Evolutionary conservation across 2,329 filamentous ascomycete species (phyloP), one percentile per base, ranked within the genome.

Genomic region (Colletotrichum lentis): DNA sequence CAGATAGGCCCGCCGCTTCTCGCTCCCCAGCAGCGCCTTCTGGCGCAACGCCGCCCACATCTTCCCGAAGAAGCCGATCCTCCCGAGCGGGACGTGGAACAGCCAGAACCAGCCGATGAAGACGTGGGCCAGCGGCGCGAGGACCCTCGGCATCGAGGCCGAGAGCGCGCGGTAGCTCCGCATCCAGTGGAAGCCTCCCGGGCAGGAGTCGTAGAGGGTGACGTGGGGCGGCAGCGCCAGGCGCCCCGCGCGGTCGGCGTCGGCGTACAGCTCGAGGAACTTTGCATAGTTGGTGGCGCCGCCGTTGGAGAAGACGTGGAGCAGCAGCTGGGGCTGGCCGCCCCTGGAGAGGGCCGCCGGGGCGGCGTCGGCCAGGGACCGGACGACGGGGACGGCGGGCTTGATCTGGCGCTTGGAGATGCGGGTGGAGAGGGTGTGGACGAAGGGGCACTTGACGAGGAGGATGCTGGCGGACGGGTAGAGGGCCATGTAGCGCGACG

Each of bases 251-350:
- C 76, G 71, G 37, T 73, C 69, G 22, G 73, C 67, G 49, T 69
- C 67, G 43, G 71, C 73, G 62, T 80, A 82, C 14, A 76, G 72
- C 35, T 74, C 70, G 62, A 80, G 80, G 20, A 84, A 72, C 44
- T 77, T 75, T 39, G 74, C 74, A 20, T 83, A 79, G 39, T 80
- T 80, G 60, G 78, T 78, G 27, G 80, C 77, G 54, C 85, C 85
- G 61, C 84, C 84, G 70, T 87, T 86, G 46, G 84, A 86, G 72
- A 86, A 86, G 41, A 80, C 67, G 70, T 86, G 85, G 14, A 84
- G 72, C 3, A 86, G 77, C 18, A 86, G 75, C 39, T 76, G 75
- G 12, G 43, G 62, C 60, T 22, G 68, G 20, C 22, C 31, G 2
- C 31, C 49, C 55, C 43, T 59, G 35, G 72, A 74, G 20, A 35